These are phyloP conservation scores for Yamadazyma blattariae DNA, from an alignment of 1,139 yeast species.

Conservation along the genomic window DNA sequence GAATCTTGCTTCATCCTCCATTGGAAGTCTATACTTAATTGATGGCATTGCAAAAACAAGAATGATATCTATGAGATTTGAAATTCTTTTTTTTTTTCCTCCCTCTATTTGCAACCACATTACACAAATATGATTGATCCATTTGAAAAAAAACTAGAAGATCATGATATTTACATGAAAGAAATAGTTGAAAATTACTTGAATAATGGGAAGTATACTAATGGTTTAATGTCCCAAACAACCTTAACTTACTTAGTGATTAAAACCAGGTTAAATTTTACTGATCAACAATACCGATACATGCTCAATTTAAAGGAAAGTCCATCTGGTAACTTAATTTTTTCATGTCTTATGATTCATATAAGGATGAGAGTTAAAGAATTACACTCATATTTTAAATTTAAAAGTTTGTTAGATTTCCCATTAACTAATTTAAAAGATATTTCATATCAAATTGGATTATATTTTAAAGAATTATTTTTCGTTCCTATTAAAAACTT, in stretches of 20 bases:
- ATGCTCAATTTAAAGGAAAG: conserved; percentile 8
- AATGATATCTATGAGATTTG: no score
- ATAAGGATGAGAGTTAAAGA: conserved; percentile 3
- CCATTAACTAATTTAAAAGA: conserved; percentile 15
- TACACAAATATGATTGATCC: conserved; percentile 5
- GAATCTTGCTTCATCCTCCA: not conserved
- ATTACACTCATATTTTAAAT: conserved; percentile 4
- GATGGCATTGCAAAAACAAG: conserved; percentile 4
- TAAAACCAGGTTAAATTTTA: conserved; percentile 7
- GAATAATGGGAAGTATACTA: conserved; percentile 4
- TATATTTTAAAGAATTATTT: conserved; percentile 11
- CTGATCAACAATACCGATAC: conserved; percentile 10
- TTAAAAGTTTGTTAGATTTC: conserved; percentile 4
- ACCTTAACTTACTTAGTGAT: conserved; percentile 12
- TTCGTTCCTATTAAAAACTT: conserved; percentile 13
- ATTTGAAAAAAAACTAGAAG: conserved; percentile 2
- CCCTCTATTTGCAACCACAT: not conserved
- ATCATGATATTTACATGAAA: conserved; percentile 7
- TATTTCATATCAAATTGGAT: conserved; percentile 11
- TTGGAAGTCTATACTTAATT: not conserved
- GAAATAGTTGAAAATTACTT: conserved; percentile 8
- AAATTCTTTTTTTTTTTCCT: no score
- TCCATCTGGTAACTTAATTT: conserved; percentile 2
- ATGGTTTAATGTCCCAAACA: conserved; percentile 4
- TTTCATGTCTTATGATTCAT: conserved; percentile 2